Base-by-base conservation (phyloP, 305 asterid genomes). In the Fraxinus sp. region DNA sequence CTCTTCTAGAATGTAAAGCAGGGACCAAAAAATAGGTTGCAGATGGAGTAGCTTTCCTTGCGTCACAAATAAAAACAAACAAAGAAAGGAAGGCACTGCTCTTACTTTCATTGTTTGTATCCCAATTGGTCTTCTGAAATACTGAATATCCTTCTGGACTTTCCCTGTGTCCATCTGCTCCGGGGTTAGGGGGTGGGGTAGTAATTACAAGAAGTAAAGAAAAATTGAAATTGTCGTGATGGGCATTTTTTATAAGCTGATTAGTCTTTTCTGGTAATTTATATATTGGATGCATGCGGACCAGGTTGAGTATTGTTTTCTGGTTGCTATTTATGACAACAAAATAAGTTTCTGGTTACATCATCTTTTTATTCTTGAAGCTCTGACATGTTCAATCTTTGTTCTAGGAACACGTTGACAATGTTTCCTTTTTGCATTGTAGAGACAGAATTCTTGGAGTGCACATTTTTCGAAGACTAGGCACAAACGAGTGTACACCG, bases 361-460 rank as follows among this genome's bases (percentile, higher is more conserved):
- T 33, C 7, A 13, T 64, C 36, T 28, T 77, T 18, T 11, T 62
- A 37, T 76, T 78, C 46, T 68, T 70, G 79, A 78, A 32, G 22
- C 18, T 80, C 73, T 57, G 35, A 22, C 39, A 30, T 64, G 68
- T 80, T 24, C 72, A 81, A 36, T 75, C 74, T 62, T 49, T 79
- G 59, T 81, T 79, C 52, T 55, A 83, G 81, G 79, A 74, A 37
- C 66, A 77, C 37, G 68, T 78, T 88, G 80, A 83, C 52, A 22
- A 32, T 77, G 84, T 80, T 84, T 62, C 74, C 71, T 39, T 22
- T 59, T 88, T 83, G 49, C 78, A 77, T 78, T 89, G 77, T 94
- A 91, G 98, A 77, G 73, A 75, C 89, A 83, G 78, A 88, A 82
- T 85, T 82, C 86, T 24, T 89, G 94, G 97, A 89, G 91, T 81